Evolutionary conservation across 768 basidiomycete genomes (phyloP).

Genomic region (Paxillus involutus): DNA sequence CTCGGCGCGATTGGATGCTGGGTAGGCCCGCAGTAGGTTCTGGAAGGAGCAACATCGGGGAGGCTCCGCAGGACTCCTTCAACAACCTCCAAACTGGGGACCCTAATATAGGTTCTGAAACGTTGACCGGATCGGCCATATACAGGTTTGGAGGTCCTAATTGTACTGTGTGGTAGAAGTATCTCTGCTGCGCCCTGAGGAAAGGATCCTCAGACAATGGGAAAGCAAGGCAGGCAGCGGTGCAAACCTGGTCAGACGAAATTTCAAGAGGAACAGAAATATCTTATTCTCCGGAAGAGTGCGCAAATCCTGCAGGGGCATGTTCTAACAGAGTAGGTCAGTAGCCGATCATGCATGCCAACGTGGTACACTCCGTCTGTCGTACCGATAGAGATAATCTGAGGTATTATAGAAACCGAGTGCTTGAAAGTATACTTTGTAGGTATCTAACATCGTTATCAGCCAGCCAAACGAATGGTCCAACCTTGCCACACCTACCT

Average conservation of each 20-base stretch:
- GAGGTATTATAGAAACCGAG: no score
- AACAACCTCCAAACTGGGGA: slow-evolving; percentile 1
- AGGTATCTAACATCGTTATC: no score
- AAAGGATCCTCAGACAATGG: neutral
- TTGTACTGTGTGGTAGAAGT: slow-evolving; percentile 4
- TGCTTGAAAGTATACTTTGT: no score
- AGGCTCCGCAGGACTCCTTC: slow-evolving; percentile 1
- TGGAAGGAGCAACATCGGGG: neutral
- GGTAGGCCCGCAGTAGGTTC: neutral
- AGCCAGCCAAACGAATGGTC: no score
- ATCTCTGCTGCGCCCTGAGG: neutral
- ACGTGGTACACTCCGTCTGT: no score
- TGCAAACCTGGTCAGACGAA: slow-evolving; percentile 2
- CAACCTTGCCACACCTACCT: no score
- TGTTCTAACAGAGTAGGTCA: neutral
- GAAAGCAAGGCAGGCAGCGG: neutral
- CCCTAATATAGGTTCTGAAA: neutral
- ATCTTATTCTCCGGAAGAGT: neutral
- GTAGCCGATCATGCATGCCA: neutral
- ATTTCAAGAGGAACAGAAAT: neutral
- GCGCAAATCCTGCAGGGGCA: neutral
- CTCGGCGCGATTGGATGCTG: neutral
- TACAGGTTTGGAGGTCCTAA: neutral
- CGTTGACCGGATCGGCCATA: neutral
- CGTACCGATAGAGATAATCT: no score